Base-by-base conservation (phyloP, 805 yeast genomes). In the Tetrapisispora phaffii region DNA sequence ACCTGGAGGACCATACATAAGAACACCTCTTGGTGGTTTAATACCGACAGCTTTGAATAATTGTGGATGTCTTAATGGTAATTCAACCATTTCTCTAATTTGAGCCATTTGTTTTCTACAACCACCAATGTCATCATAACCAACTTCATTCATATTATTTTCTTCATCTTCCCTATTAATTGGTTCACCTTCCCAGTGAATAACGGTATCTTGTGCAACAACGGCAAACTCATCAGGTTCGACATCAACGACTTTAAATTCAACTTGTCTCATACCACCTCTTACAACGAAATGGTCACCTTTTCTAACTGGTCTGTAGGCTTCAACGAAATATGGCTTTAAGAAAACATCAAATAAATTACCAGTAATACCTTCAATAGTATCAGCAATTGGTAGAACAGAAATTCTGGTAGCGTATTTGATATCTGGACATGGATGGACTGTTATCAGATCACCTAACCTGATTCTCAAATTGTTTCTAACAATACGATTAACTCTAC, bases 31-130 rank as follows among this genome's bases (percentile, higher is more conserved):
- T 53, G 98, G 98, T 36, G 98, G 98, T 68, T 93, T 93, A 65
- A 93, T 93, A 77, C 98, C 98, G 61, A 93, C 90, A 33, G 94
- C 81, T 73, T 93, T 93, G 76, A 93, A 93, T 59, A 93, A 77
- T 70, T 93, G 97, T 43, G 98, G 98, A 68, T 93, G 98, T 73
- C 98, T 85, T 60, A 93, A 76, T 22, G 98, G 98, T 67, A 93
- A 77, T 73, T 93, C 98, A 51, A 93, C 98, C 73, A 93, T 76
- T 72, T 93, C 98, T 72, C 98, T 82, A 63, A 93, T 90, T 72
- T 93, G 98, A 38, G 98, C 98, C 95, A 93, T 89, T 72, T 93
- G 98, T 71, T 90, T 93, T 71, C 96, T 85, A 71, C 96, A 88
- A 44, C 98, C 98, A 68, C 98, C 98, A 65, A 93, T 90, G 59